These are phyloP conservation scores for Balansia obtecta DNA, from an alignment of 2,329 filamentous ascomycete species.

Conservation along the genomic window DNA sequence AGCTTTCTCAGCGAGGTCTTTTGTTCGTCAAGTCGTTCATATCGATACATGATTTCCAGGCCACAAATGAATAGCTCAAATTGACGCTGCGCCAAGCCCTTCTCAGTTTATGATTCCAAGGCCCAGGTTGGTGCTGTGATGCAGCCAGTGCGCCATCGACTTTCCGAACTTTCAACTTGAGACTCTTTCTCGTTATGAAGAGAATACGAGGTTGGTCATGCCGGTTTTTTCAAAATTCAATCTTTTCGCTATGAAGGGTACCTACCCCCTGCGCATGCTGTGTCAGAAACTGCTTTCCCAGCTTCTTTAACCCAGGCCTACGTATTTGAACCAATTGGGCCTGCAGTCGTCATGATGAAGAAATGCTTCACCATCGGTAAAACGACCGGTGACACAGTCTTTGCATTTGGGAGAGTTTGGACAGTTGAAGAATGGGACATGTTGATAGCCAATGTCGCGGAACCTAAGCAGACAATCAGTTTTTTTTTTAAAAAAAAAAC, in stretches of 20 bases:
- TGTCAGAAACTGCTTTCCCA: not conserved
- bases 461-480: conserved; percentile 54
- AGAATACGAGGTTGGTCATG: not conserved
- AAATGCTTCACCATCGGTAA: conserved; percentile 80
- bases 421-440: conserved; percentile 98
- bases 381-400: conserved; percentile 72
- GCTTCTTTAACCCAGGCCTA: conserved; percentile 56
- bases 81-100: not conserved
- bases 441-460: conserved; percentile 96
- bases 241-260: not conserved
- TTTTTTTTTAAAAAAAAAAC: too few relatives aligned
- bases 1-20: not conserved
- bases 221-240: not conserved
- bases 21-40: conserved; percentile 4
- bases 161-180: conserved; percentile 2
- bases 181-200: not conserved
- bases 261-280: not conserved
- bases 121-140: not conserved
- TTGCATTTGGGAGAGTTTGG: conserved; percentile 91
- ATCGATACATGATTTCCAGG: conserved; percentile 1
- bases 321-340: conserved; percentile 94
- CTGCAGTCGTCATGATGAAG: conserved; percentile 86
- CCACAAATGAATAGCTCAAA: not conserved
- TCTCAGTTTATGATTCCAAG: not conserved
- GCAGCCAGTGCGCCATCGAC: conserved; percentile 6